A percentile compares a stretch with the other conserved stretches of the same genome.
phyloP scores from a whole-genome alignment of 106 monocot genomes.

The Narthecium ossifragum region DNA sequence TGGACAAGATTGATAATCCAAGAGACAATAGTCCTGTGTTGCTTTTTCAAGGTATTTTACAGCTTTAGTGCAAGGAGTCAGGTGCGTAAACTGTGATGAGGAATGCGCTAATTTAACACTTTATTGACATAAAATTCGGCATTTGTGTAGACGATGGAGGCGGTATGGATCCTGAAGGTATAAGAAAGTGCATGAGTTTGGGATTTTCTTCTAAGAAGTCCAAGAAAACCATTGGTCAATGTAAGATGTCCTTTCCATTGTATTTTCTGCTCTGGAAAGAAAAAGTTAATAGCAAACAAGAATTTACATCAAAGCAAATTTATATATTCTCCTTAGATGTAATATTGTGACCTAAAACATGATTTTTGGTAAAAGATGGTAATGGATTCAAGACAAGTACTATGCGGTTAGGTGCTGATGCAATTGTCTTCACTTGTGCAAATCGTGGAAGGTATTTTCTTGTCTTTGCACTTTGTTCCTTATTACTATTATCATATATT shows the following conservation, averaged over 20 bases:
- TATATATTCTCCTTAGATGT: too few species aligned
- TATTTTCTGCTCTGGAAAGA: too few species aligned
- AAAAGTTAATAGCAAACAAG: too few species aligned
- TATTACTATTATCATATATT: not conserved
- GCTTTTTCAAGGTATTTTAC: conserved; percentile 65
- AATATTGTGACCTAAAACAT: too few species aligned
- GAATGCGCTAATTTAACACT: not conserved
- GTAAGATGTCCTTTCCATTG: conserved; percentile 24
- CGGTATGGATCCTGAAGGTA: conserved; percentile 85
- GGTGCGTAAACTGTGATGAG: not conserved
- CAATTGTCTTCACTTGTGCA: conserved; percentile 61
- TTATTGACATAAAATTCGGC: conserved; percentile 1
- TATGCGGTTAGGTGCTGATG: conserved; percentile 81
- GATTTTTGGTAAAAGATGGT: too few species aligned
- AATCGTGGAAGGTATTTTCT: conserved; percentile 41
- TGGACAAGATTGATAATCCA: conserved; percentile 53
- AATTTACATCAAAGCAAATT: too few species aligned
- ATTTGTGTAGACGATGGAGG: conserved; percentile 79
- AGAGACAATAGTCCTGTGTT: conserved; percentile 65
- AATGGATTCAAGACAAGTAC: conserved; percentile 90
- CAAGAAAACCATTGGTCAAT: conserved; percentile 79
- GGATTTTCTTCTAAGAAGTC: conserved; percentile 86
- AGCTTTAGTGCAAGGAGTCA: not conserved
- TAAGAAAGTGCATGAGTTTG: conserved; percentile 83
- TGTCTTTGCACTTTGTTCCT: not conserved